Conservation (phyloP, 2,329 filamentous ascomycete genomes). For the Fusarium proliferatum region DNA sequence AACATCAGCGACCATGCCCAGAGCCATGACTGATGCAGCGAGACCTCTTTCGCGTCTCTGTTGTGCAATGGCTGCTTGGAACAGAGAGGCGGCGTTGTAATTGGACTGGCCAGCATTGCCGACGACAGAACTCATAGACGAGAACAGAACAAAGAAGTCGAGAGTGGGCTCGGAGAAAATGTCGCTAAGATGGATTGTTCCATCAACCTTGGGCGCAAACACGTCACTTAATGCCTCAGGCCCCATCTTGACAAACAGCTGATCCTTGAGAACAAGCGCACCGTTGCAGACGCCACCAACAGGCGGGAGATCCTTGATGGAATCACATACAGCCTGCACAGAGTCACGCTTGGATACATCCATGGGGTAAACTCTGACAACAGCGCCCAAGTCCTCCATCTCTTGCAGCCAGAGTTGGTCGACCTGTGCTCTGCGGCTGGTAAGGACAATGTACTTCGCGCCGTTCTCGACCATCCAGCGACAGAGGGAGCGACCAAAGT, state of each 20-base stretch:
- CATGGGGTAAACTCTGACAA: conserved; percentile 1
- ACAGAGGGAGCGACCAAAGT: conserved; percentile 1
- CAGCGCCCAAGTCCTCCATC: not conserved
- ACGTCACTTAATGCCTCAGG: not conserved
- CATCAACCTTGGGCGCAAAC: conserved; percentile 5
- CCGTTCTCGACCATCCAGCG: conserved; percentile 3
- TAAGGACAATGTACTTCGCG: not conserved
- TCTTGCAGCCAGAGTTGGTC: not conserved
- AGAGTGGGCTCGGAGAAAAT: not conserved
- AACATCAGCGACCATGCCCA: conserved; percentile 1
- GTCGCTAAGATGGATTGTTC: not conserved
- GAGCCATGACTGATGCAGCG: not conserved
- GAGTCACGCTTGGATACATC: conserved; percentile 4
- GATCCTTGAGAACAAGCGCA: conserved; percentile 1
- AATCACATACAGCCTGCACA: not conserved
- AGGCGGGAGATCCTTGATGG: not conserved
- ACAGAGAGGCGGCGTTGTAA: not conserved
- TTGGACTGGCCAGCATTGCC: conserved; percentile 6
- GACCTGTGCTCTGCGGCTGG: not conserved
- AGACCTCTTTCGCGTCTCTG: not conserved
- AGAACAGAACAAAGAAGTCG: conserved; percentile 5
- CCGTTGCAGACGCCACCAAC: conserved; percentile 1
- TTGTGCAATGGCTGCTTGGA: not conserved
- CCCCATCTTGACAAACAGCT: not conserved
- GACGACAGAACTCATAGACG: not conserved